Evolutionary conservation across 2,329 filamentous ascomycete genomes (phyloP), one percentile per base, ranked within the genome.

Genomic region (Aspergillus sergii): DNA sequence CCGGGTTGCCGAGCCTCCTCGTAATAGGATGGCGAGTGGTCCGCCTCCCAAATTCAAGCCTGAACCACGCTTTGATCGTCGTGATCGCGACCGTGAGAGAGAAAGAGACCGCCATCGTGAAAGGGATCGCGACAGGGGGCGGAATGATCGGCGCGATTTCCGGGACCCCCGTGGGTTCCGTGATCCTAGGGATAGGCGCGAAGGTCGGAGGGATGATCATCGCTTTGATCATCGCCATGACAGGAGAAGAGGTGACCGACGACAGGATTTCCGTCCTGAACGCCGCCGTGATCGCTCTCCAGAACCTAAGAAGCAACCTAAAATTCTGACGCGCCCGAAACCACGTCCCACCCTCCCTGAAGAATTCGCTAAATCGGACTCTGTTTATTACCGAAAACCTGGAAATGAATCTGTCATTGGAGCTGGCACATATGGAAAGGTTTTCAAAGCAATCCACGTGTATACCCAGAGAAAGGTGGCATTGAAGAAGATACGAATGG

Each of bases 401-500:
- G 94, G 94, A n/a, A 97, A 98, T 70, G 94, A 96, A 75, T 98
- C 94, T 0, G 94, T 98, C 0, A 91, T 98, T 23, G 94, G 94
- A 19, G 96, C 94, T 50, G 94, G 94, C 12, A 98, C 94, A 0
- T 98, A 97, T 72, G 95, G 90, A 67, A 94, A 98, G 80, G 95
- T 98, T n/a, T 93, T 97, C 78, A 95, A 95, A 72, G 95, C 93
- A 62, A 88, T 88, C 63, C 93, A 92, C 62, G 88, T 88, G 69
- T 91, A 88, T 73, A 93, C 89, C 0, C 91, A 93, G 63, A 86
- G 86, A 14, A 81, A 94, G 62, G 92, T 97, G 61, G 95, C 95
- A 3, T 80, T 99, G 74, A 99, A 99, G 83, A 98, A 98, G 85
- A 99, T 99, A 70, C 88, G 98, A 67, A 97, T 98, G 92, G 95